These are phyloP conservation scores for Phytophthora colocasiae DNA, from an alignment of 352 stramenopile genomes.

Conservation along the genomic window DNA sequence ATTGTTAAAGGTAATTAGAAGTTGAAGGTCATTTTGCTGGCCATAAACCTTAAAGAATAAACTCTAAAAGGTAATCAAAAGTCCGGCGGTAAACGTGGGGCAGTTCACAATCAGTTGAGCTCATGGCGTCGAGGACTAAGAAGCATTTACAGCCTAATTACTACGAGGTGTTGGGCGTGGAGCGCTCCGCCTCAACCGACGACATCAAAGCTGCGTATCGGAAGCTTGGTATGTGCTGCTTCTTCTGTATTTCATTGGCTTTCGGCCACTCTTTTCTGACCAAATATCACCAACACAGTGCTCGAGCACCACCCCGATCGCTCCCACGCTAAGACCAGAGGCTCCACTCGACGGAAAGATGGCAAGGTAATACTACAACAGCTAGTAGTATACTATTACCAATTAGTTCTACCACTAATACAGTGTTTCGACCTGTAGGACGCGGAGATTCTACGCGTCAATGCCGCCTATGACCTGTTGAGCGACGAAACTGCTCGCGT, in stretches of 20 bases:
- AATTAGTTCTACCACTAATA: slow-evolving; percentile 2
- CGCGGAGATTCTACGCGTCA: slow-evolving; percentile 70
- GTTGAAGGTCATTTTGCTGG: too few species aligned
- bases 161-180: slow-evolving; percentile 71
- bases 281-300: slow-evolving; percentile 33
- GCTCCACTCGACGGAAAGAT: slow-evolving; percentile 34
- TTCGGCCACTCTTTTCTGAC: not conserved
- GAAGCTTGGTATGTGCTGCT: slow-evolving; percentile 59
- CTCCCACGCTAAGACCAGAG: slow-evolving; percentile 39
- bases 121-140: slow-evolving; percentile 20
- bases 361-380: slow-evolving; percentile 30
- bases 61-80: too few species aligned
- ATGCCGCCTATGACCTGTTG: slow-evolving; percentile 77
- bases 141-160: slow-evolving; percentile 51
- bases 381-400: not conserved
- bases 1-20: too few species aligned
- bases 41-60: not conserved
- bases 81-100: slow-evolving; percentile 7
- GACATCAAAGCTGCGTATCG: slow-evolving; percentile 84
- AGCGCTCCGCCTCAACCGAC: slow-evolving; percentile 64
- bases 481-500: slow-evolving; percentile 54
- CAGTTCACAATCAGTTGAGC: slow-evolving; percentile 6
- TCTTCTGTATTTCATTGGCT: not conserved
- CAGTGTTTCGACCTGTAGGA: slow-evolving; percentile 26
- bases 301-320: slow-evolving; percentile 80